phyloP scores from a whole-genome alignment of 2,329 filamentous ascomycete genomes.

The Fragosphaeria purpurea region DNA sequence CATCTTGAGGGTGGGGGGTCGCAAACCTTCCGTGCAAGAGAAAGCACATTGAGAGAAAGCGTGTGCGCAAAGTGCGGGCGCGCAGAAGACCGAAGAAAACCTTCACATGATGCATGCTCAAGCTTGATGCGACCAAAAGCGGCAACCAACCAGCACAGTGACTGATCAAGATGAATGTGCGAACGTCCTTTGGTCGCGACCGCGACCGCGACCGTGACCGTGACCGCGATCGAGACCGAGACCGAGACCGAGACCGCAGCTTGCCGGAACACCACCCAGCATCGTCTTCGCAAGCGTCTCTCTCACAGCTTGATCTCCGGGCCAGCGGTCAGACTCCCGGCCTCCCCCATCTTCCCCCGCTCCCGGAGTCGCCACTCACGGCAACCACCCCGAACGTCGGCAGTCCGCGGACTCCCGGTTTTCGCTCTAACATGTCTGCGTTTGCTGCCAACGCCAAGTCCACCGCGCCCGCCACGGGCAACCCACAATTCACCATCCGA shows the following conservation, averaged over 20 bases:
- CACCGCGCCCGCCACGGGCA: slow-evolving; percentile 15
- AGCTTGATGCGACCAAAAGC: too few relatives aligned
- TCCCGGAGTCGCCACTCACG: slow-evolving; percentile 18
- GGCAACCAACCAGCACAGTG: too few relatives aligned
- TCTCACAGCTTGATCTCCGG: slow-evolving; percentile 13
- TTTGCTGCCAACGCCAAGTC: neutral
- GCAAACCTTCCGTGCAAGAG: too few relatives aligned
- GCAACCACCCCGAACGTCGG: slow-evolving; percentile 16
- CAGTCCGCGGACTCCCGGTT: slow-evolving; percentile 8
- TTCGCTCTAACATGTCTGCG: slow-evolving; percentile 16
- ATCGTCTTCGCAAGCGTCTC: slow-evolving; percentile 4
- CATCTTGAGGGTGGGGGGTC: too few relatives aligned
- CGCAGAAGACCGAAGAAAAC: too few relatives aligned
- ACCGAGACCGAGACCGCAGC: slow-evolving; percentile 7
- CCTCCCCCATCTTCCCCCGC: slow-evolving; percentile 12
- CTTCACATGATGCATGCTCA: neutral
- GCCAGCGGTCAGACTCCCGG: neutral
- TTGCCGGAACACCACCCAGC: neutral
- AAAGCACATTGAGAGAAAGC: too few relatives aligned
- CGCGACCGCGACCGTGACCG: slow-evolving; percentile 8
- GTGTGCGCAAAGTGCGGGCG: too few relatives aligned
- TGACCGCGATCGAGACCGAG: slow-evolving; percentile 14
- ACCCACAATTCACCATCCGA: slow-evolving; percentile 46
- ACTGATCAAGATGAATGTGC: slow-evolving; percentile 15
- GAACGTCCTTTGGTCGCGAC: slow-evolving; percentile 17